These are phyloP conservation scores for Zostera marina DNA, from an alignment of 116 monocot genomes.

Conservation along the genomic window DNA sequence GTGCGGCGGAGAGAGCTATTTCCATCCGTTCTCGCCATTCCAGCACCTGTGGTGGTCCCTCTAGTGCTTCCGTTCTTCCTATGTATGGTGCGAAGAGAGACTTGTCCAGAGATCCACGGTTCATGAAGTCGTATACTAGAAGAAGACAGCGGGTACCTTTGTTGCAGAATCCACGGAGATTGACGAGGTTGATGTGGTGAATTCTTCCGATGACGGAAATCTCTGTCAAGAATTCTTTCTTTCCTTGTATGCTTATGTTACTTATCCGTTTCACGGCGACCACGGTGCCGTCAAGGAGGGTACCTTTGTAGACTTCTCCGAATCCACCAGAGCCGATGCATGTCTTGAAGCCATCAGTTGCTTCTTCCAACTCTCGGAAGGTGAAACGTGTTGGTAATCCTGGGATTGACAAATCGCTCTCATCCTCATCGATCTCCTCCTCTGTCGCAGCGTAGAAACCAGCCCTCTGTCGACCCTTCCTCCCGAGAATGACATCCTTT, in stretches of 20 bases:
- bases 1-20: constrained; percentile 64
- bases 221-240: constrained; percentile 75
- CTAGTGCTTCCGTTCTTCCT: too few species aligned
- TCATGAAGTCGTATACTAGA: constrained; percentile 93
- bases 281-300: constrained; percentile 35
- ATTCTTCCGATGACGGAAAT: constrained; percentile 82
- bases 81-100: constrained; percentile 27
- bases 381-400: constrained; percentile 67
- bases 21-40: constrained; percentile 70
- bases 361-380: constrained; percentile 31
- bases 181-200: constrained; percentile 79
- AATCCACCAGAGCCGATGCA: constrained; percentile 80
- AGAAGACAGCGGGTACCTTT: constrained; percentile 43
- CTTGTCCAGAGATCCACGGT: constrained; percentile 61
- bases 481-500: not conserved
- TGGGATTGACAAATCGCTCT: constrained; percentile 39
- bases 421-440: constrained; percentile 13
- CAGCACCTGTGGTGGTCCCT: constrained; percentile 24
- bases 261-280: constrained; percentile 68
- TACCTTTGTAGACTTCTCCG: constrained; percentile 72
- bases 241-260: constrained; percentile 31
- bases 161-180: constrained; percentile 68
- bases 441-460: too few species aligned
- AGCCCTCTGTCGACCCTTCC: constrained; percentile 6
- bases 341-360: constrained; percentile 38